Percentiles rank a stretch among this genome's conserved stretches.
phyloP scores from a whole-genome alignment of 2,329 filamentous ascomycete genomes.

The Diaporthe sp. region DNA sequence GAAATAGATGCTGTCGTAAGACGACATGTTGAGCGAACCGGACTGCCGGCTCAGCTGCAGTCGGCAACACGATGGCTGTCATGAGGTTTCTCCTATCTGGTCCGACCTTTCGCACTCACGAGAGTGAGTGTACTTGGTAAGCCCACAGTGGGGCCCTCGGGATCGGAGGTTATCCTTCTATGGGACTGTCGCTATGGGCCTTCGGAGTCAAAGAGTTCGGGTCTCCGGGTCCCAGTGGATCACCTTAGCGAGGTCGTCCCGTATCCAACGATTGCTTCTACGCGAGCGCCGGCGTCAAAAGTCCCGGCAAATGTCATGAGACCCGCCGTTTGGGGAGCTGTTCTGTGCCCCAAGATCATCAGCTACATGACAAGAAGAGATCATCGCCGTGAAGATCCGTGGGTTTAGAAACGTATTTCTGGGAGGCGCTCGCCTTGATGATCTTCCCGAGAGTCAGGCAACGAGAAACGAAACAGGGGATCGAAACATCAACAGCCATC shows the following conservation, averaged over 20 bases:
- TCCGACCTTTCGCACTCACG: neutral
- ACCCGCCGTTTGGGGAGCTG: neutral
- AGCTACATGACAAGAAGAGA: too few species aligned
- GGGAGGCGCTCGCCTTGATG: neutral
- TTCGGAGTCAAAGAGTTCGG: neutral
- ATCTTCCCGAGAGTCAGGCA: neutral
- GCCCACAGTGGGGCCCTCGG: neutral
- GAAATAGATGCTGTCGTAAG: neutral
- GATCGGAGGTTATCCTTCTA: slow-evolving; percentile 23
- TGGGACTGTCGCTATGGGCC: slow-evolving; percentile 3
- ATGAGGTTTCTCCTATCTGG: neutral
- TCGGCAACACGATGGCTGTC: neutral
- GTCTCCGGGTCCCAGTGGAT: neutral
- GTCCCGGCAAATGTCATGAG: neutral
- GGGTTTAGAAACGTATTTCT: neutral
- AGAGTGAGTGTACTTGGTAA: neutral
- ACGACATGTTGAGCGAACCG: neutral
- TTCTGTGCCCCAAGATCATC: neutral
- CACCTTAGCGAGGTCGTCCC: slow-evolving; percentile 1
- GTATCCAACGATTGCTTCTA: neutral
- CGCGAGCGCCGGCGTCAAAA: neutral
- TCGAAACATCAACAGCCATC: neutral
- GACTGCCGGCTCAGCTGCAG: neutral
- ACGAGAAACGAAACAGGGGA: neutral
- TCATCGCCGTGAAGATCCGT: neutral